phyloP scores from a whole-genome alignment of 305 asterid species.

The Fraxinus floribunda region DNA sequence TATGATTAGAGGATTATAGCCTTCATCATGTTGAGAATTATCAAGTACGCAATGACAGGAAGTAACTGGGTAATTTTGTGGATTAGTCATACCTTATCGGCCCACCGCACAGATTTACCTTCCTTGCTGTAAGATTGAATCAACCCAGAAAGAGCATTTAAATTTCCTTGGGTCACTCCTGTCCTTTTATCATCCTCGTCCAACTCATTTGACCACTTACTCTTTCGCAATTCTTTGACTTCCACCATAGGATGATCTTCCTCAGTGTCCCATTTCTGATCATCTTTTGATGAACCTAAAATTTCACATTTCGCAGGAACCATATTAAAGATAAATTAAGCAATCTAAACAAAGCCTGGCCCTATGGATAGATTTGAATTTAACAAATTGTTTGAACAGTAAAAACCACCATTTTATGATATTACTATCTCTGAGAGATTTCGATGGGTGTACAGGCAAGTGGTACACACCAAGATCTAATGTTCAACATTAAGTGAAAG shows the following conservation, averaged over 20 bases:
- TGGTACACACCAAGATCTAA: background rate
- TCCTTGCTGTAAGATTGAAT: constrained; percentile 60
- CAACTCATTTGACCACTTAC: constrained; percentile 90
- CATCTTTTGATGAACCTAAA: constrained; percentile 44
- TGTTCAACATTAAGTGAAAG: background rate
- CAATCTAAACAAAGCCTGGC: background rate
- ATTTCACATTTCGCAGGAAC: constrained; percentile 13
- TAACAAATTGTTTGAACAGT: background rate
- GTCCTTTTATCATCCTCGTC: constrained; percentile 62
- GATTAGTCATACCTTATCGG: constrained; percentile 71
- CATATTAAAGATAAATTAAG: constrained; percentile 7
- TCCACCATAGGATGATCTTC: constrained; percentile 46
- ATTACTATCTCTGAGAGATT: background rate
- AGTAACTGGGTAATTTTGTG: background rate
- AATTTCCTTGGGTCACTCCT: constrained; percentile 37
- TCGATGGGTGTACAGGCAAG: constrained; percentile 6
- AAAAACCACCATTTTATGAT: background rate
- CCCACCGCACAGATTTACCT: constrained; percentile 96
- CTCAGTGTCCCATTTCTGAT: constrained; percentile 40
- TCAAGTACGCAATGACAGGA: background rate
- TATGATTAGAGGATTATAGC: background rate
- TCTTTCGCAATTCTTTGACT: constrained; percentile 76
- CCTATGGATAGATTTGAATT: background rate
- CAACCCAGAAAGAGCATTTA: constrained; percentile 48
- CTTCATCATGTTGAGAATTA: background rate